Evolutionary conservation across 1,284 basidiomycete genomes (phyloP).

Genomic region (Moesziomyces antarcticus): DNA sequence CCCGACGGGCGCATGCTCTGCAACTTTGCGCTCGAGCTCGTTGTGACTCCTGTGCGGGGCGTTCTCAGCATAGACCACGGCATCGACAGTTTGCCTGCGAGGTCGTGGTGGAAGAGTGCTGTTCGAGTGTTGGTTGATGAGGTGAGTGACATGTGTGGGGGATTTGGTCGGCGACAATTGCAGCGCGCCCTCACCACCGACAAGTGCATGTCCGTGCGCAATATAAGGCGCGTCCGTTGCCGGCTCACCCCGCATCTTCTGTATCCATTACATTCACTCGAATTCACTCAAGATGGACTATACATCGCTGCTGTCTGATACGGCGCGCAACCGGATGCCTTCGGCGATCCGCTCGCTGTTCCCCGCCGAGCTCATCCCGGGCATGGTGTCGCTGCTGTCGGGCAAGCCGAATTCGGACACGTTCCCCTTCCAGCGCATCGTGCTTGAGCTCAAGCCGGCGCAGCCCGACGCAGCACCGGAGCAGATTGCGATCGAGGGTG

Average conservation of each 20-base stretch:
- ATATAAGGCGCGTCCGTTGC: background rate
- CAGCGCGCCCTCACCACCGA: too few relatives aligned
- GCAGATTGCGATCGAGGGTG: slow-evolving; percentile 53
- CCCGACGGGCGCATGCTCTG: background rate
- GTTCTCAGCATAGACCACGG: too few relatives aligned
- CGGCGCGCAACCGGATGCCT: slow-evolving; percentile 45
- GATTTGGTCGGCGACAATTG: too few relatives aligned
- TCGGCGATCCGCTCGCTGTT: slow-evolving; percentile 74
- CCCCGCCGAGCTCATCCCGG: slow-evolving; percentile 80
- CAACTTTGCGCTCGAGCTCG: too few relatives aligned
- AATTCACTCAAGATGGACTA: slow-evolving; percentile 18
- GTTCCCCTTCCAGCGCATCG: slow-evolving; percentile 86
- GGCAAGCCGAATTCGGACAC: slow-evolving; percentile 82
- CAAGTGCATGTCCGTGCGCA: too few relatives aligned
- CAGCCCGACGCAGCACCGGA: background rate
- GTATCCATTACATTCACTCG: background rate
- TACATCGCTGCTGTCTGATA: slow-evolving; percentile 14
- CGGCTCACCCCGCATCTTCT: background rate
- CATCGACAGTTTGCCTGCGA: too few relatives aligned
- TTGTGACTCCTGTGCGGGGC: too few relatives aligned
- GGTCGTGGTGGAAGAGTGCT: too few relatives aligned
- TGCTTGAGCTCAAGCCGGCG: slow-evolving; percentile 70
- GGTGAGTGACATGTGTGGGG: too few relatives aligned
- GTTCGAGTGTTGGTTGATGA: too few relatives aligned
- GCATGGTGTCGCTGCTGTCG: slow-evolving; percentile 81